A percentile compares a stretch with the other conserved stretches of the same genome.
Evolutionary conservation across 345 rosid species (phyloP).

Genomic region (sweet orange (Citrus sinensis)): DNA sequence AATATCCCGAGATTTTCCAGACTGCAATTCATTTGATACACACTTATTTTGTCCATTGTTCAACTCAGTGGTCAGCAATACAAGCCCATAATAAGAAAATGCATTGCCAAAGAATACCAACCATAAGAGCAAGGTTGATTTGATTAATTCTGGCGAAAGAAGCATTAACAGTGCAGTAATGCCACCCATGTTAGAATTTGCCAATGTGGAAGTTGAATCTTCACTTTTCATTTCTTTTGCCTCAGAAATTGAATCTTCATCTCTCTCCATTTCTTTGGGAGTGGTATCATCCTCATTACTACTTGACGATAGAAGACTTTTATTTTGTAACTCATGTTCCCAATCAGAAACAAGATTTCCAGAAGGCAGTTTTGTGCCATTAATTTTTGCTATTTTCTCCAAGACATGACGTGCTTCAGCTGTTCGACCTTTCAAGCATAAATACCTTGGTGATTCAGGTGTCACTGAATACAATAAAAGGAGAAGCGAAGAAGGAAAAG

Average conservation of each 20-base stretch:
- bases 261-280: neutral
- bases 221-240: neutral
- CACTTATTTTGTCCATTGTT: constrained; percentile 49
- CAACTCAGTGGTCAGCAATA: constrained; percentile 87
- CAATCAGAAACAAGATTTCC: constrained; percentile 66
- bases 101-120: constrained; percentile 83
- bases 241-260: neutral
- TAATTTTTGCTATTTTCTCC: constrained; percentile 58
- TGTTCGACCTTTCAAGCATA: constrained; percentile 66
- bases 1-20: constrained; percentile 35
- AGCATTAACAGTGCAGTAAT: constrained; percentile 46
- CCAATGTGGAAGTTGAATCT: constrained; percentile 27
- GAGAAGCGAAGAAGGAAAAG: constrained; percentile 71
- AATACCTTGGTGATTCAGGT: constrained; percentile 87
- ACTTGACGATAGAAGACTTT: constrained; percentile 33
- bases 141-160: constrained; percentile 63
- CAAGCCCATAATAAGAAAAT: constrained; percentile 83
- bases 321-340: constrained; percentile 51
- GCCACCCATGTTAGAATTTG: constrained; percentile 37
- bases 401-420: constrained; percentile 58
- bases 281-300: constrained; percentile 3
- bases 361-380: constrained; percentile 52
- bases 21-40: constrained; percentile 18
- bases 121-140: constrained; percentile 82
- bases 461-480: constrained; percentile 65